Evolutionary conservation across 2,329 filamentous ascomycete genomes (phyloP).

Genomic region (Microdochium trichocladiopsis): DNA sequence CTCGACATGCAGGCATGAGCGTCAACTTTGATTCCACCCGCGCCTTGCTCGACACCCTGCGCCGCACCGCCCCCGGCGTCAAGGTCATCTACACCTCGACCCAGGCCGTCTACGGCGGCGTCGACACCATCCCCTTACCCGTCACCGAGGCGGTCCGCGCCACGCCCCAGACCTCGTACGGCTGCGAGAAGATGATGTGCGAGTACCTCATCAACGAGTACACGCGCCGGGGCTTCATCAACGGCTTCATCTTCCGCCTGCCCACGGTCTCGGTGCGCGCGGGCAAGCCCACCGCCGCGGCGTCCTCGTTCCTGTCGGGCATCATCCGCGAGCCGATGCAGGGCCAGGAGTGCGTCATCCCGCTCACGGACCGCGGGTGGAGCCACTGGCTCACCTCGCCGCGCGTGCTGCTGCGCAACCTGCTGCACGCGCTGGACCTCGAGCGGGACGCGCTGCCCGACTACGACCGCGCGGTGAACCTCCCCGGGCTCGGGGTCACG

Average conservation of each 20-base stretch:
- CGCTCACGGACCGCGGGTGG: constrained; percentile 31
- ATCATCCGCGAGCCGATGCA: constrained; percentile 55
- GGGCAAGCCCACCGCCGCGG: constrained; percentile 52
- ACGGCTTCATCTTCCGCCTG: constrained; percentile 49
- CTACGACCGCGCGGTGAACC: constrained; percentile 38
- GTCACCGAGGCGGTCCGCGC: constrained; percentile 38
- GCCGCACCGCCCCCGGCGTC: constrained; percentile 34
- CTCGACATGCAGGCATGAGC: constrained; percentile 23
- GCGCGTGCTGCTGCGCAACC: constrained; percentile 34
- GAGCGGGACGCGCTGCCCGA: constrained; percentile 28
- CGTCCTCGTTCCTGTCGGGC: constrained; percentile 52
- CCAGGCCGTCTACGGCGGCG: constrained; percentile 52
- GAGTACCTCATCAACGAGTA: constrained; percentile 49
- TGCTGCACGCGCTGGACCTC: constrained; percentile 33
- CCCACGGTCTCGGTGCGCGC: constrained; percentile 57
- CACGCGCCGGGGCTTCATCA: constrained; percentile 44
- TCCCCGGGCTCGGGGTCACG: constrained; percentile 43
- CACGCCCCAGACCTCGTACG: constrained; percentile 51
- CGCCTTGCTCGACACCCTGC: constrained; percentile 42
- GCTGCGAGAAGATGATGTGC: constrained; percentile 54
- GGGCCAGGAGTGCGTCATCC: constrained; percentile 34
- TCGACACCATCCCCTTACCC: constrained; percentile 30
- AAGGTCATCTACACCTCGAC: constrained; percentile 52
- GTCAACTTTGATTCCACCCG: constrained; percentile 54
- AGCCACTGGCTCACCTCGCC: constrained; percentile 41